Evolutionary conservation across 2,329 filamentous ascomycete genomes (phyloP), one percentile per base, ranked within the genome.

Genomic region (Paecilomyces niveus): DNA sequence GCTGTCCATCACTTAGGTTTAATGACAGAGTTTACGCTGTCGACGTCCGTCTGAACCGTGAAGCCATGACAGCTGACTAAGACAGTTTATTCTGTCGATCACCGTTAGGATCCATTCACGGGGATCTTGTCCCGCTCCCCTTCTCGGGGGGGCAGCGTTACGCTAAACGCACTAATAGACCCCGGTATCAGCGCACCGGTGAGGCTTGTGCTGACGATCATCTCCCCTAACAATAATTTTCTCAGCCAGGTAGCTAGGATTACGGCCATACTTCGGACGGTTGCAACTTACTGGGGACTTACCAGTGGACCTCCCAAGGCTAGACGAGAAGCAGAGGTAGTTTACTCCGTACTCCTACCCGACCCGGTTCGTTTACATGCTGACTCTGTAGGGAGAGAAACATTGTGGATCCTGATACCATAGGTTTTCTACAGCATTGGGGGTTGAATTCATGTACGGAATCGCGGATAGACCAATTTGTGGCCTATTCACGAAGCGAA

Each of bases 31-130:
- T 45, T 45, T 18, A 45, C 39, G 39, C 39, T 45, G 39, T 18
- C 5, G n/a, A 18, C 8, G n/a, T 18, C 39, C 15, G n/a, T 45
- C 39, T 9, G 32, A 45, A 55, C n/a, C 3, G 53, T 13, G 45
- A 32, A 24, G 31, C 54, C 49, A 52, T 58, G 56, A 61, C 58
- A 62, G 58, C 58, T 60, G 55, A 35, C 35, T 15, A 29, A 56
- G 45, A 53, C 50, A 54, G 49, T 60, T 39, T 45, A 61, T 63
- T 65, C 62, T 50, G 51, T 57, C 45, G 52, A 57, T 54, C 53
- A 56, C 56, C 18, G 54, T 56, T 50, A 21, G 26, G 33, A 11
- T 45, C 10, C 3, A 6, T 39, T 13, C 2, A 18, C 18, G 39
- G 39, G 6, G 15, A 8, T n/a, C 39, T 45, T 45, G 8, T 21